Evolutionary conservation across 2,329 filamentous ascomycete species (phyloP).

Genomic region (Xylariaceae sp.): DNA sequence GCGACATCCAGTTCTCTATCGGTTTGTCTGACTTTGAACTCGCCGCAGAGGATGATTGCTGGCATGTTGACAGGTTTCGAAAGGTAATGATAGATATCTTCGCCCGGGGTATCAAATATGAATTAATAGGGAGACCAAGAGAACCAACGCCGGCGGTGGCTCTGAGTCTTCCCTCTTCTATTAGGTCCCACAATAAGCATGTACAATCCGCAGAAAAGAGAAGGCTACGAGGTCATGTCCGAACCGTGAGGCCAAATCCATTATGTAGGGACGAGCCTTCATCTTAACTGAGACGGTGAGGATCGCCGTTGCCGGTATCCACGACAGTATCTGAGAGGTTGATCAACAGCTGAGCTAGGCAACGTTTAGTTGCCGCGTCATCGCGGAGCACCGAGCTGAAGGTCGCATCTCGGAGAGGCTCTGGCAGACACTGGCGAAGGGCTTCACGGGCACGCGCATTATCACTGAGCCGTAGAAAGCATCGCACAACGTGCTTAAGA

Average conservation of each 20-base stretch:
- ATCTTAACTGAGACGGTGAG: conserved; percentile 14
- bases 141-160: neutral
- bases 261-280: neutral
- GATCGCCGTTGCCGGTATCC: conserved; percentile 34
- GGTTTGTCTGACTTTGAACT: neutral
- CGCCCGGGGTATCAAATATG: neutral
- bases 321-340: conserved; percentile 88
- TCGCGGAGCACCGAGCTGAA: conserved; percentile 95
- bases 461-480: conserved; percentile 90
- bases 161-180: conserved; percentile 1
- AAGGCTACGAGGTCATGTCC: neutral
- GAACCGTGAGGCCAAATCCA: neutral
- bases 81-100: conserved; percentile 1
- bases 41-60: neutral
- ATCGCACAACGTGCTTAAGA: conserved; percentile 95
- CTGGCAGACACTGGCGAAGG: conserved; percentile 88
- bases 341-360: conserved; percentile 92
- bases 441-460: conserved; percentile 94
- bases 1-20: neutral
- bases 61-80: neutral
- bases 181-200: conserved; percentile 1
- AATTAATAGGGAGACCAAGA: neutral
- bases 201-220: neutral
- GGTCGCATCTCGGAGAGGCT: conserved; percentile 96
- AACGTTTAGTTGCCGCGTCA: conserved; percentile 95